Percentiles rank a stretch among this genome's conserved stretches.
Evolutionary conservation across 1,284 basidiomycete genomes (phyloP).

Genomic region (Austroboletus novae-zelandiae): DNA sequence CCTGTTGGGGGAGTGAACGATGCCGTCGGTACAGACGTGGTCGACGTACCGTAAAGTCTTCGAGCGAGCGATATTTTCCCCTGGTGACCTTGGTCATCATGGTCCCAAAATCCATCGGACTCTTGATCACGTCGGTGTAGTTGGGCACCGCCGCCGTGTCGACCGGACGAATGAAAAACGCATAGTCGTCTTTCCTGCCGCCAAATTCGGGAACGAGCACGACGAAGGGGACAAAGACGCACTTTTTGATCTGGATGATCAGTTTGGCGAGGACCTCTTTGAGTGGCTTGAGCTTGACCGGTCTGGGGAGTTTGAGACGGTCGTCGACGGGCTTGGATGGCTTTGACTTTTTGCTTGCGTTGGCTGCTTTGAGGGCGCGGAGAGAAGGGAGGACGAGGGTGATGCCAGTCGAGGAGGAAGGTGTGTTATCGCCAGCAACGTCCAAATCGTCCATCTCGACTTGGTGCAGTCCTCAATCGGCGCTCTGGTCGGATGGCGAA

Average conservation of each 20-base stretch:
- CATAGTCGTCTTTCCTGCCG: slow-evolving; percentile 81
- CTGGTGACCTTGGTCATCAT: slow-evolving; percentile 65
- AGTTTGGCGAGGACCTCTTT: slow-evolving; percentile 68
- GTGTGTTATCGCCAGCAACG: slow-evolving; percentile 19
- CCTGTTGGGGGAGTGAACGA: slow-evolving; percentile 36
- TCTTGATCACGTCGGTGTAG: slow-evolving; percentile 65
- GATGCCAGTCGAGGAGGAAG: slow-evolving; percentile 25
- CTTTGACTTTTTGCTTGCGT: slow-evolving; percentile 31
- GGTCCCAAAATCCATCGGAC: slow-evolving; percentile 83
- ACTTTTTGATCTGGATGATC: slow-evolving; percentile 76
- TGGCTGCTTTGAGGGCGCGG: slow-evolving; percentile 34
- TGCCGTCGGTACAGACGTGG: not conserved
- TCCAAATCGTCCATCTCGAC: slow-evolving; percentile 28
- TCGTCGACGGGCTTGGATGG: slow-evolving; percentile 16
- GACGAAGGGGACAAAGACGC: not conserved
- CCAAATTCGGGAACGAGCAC: too few relatives aligned
- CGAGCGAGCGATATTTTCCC: slow-evolving; percentile 69
- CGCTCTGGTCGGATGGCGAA: slow-evolving; percentile 5
- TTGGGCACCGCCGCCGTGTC: slow-evolving; percentile 62
- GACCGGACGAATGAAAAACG: slow-evolving; percentile 77
- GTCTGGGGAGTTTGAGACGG: slow-evolving; percentile 45
- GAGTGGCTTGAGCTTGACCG: slow-evolving; percentile 71
- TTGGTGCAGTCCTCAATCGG: slow-evolving; percentile 6
- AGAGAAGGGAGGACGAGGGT: slow-evolving; percentile 51
- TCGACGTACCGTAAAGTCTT: slow-evolving; percentile 67